Evolutionary conservation across 495 filamentous ascomycete species (phyloP).

Genomic region (Talaromyces wortmannii): DNA sequence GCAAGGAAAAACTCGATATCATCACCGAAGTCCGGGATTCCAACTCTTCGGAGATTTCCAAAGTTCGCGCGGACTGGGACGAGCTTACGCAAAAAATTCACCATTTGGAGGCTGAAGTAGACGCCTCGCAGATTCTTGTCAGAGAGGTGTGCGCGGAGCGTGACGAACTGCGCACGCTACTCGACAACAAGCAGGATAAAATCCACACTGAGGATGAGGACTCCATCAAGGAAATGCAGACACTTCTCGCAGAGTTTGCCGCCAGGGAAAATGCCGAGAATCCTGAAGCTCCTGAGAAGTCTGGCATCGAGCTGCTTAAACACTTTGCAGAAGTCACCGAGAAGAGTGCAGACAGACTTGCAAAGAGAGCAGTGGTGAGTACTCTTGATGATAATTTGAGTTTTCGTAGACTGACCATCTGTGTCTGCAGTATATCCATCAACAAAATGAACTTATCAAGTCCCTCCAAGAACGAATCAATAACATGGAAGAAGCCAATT

Average conservation of each 20-base stretch:
- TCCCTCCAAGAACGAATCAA: slow-evolving; percentile 50
- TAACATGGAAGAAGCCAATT: slow-evolving; percentile 35
- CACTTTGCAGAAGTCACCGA: slow-evolving; percentile 37
- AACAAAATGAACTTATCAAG: slow-evolving; percentile 53
- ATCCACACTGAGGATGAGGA: slow-evolving; percentile 34
- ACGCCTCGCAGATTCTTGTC: slow-evolving; percentile 30
- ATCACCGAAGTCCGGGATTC: slow-evolving; percentile 40
- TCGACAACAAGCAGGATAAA: slow-evolving; percentile 31
- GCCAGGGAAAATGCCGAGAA: slow-evolving; percentile 23
- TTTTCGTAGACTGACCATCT: background rate
- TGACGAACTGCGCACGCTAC: slow-evolving; percentile 34
- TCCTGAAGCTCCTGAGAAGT: slow-evolving; percentile 25
- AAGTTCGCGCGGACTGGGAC: slow-evolving; percentile 40
- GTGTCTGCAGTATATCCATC: slow-evolving; percentile 47
- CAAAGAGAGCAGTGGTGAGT: slow-evolving; percentile 42
- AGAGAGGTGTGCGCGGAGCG: slow-evolving; percentile 35
- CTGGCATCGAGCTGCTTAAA: slow-evolving; percentile 32
- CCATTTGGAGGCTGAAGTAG: slow-evolving; percentile 33
- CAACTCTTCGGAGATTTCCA: slow-evolving; percentile 34
- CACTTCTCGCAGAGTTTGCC: slow-evolving; percentile 32
- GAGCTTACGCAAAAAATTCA: slow-evolving; percentile 29
- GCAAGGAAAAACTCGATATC: slow-evolving; percentile 42
- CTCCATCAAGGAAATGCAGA: slow-evolving; percentile 37
- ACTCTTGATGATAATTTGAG: background rate
- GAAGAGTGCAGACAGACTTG: slow-evolving; percentile 38